Evolutionary conservation across 2,329 filamentous ascomycete genomes (phyloP).

Genomic region (Talaromyces amestolkiae): DNA sequence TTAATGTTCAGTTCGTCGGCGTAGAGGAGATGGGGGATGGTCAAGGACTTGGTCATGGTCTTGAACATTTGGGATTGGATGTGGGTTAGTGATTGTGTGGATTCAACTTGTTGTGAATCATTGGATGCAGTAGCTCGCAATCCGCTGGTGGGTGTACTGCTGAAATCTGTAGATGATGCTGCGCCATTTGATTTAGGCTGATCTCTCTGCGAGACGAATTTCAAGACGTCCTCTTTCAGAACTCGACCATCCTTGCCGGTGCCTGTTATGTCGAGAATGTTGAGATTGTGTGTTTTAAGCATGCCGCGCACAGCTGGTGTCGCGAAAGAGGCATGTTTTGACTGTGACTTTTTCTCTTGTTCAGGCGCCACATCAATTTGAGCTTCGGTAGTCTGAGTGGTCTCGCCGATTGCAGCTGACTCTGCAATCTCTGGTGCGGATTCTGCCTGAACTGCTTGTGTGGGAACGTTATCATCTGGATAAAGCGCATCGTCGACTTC

Average conservation of each 20-base stretch:
- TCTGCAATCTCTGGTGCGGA: constrained; percentile 26
- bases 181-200: constrained; percentile 26
- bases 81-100: constrained; percentile 65
- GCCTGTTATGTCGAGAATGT: constrained; percentile 75
- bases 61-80: constrained; percentile 96
- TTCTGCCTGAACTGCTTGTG: constrained; percentile 24
- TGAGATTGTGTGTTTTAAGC: constrained; percentile 72
- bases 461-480: constrained; percentile 52
- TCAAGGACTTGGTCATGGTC: constrained; percentile 87
- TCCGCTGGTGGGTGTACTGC: constrained; percentile 20
- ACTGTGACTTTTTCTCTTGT: constrained; percentile 27
- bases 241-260: constrained; percentile 90
- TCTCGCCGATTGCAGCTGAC: constrained; percentile 16
- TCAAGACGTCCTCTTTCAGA: constrained; percentile 85
- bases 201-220: constrained; percentile 60
- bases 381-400: neutral
- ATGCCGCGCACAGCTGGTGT: constrained; percentile 91
- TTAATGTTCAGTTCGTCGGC: constrained; percentile 85
- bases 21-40: constrained; percentile 93
- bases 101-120: constrained; percentile 61
- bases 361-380: constrained; percentile 22
- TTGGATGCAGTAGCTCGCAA: constrained; percentile 35
- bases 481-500: constrained; percentile 79
- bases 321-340: constrained; percentile 71
- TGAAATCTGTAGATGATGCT: neutral